Base-by-base conservation (phyloP, 495 filamentous ascomycete species). In the Lophium mytilinum region DNA sequence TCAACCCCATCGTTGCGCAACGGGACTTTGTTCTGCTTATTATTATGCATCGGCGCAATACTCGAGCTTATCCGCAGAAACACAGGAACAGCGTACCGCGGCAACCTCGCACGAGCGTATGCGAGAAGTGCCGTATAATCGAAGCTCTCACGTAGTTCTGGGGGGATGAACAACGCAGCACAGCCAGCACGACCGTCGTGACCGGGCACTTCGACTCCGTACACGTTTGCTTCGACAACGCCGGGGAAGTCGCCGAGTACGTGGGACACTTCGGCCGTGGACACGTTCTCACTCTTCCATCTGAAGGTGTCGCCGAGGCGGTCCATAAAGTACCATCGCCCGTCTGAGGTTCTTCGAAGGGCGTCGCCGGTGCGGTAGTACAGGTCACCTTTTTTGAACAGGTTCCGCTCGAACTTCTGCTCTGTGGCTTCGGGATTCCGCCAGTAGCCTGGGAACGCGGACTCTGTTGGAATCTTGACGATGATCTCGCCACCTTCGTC, bases 211-310 rank as follows among this genome's bases (percentile, higher is more conserved):
- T 73, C 66, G 1, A 92, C 86, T 10, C 87, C 87, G 66, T 90
- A 92, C 4, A 90, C 87, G 55, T 87, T 90, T 15, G 88, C 87
- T 65, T 92, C 88, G 18, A 78, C 65, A 9, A 92, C 70, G 10
- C 83, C 82, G 0, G 84, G 83, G 67, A 76, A 86, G 43, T 74
- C 66, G 33, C 86, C 85, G 1, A 92, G 69, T 1, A 80, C 76
- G 62, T 87, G 81, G 7, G 83, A 76, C 0, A 92, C 87, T 68
- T 92, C 87, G 33, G 84, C 83, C 0, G 88, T 91, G 19, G 81
- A 83, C 50, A 92, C 87, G 64, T 92, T 92, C 71, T 90, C 88
- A 54, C 80, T 81, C 69, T 91, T 92, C 87, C 87, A 92, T 4
- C 87, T 77, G 71, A 84, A 92, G 0, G 87, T 92, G 67, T 92